Evolutionary conservation across 768 basidiomycete genomes (phyloP).

Genomic region (Suillus tomentosus): DNA sequence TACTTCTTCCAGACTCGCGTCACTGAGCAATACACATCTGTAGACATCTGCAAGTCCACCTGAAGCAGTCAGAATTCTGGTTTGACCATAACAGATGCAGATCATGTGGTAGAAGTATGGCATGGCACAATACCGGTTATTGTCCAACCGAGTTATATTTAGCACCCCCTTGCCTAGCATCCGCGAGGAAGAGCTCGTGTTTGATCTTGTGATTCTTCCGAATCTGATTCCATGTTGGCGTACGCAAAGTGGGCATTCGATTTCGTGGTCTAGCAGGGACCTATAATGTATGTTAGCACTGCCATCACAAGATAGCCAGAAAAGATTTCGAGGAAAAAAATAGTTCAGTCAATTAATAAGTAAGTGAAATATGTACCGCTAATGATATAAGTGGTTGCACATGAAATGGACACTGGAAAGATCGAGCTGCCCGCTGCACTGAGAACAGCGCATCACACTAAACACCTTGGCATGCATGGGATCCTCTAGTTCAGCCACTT

Average conservation of each 20-base stretch:
- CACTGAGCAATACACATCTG: constrained; percentile 26
- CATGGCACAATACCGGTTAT: no score
- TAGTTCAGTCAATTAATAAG: not conserved
- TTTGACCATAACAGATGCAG: not conserved
- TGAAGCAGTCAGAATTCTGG: not conserved
- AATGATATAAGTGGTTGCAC: constrained; percentile 95
- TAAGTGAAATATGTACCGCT: constrained; percentile 55
- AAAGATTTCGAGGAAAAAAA: not conserved
- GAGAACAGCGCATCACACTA: constrained; percentile 91
- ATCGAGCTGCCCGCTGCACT: constrained; percentile 87
- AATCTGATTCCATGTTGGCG: constrained; percentile 86
- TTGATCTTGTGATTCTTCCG: constrained; percentile 82
- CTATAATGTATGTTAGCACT: constrained; percentile 39
- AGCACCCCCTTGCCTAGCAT: constrained; percentile 42
- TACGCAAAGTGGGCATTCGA: constrained; percentile 90
- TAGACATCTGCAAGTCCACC: constrained; percentile 51
- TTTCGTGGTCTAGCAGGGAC: constrained; percentile 86
- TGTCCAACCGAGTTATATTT: no score
- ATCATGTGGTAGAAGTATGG: no score
- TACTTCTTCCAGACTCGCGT: not conserved
- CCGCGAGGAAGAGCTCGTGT: constrained; percentile 71
- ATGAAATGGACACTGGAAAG: constrained; percentile 95
- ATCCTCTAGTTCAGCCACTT: constrained; percentile 81
- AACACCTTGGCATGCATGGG: constrained; percentile 81
- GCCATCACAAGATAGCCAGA: not conserved